Evolutionary conservation across 495 filamentous ascomycete genomes (phyloP).

Genomic region (Usnea hakonensis): DNA sequence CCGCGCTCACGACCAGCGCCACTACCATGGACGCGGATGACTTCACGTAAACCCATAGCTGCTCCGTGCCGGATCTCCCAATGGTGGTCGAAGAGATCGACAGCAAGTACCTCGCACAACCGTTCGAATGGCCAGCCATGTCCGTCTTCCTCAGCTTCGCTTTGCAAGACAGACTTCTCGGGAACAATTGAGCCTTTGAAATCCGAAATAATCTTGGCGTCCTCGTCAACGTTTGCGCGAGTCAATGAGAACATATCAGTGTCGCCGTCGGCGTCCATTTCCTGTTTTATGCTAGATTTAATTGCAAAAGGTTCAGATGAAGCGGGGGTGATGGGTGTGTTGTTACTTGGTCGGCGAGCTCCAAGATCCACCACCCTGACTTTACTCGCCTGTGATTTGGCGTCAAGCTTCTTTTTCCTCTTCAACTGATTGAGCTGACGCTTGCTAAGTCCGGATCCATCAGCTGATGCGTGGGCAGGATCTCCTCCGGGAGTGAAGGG

Average conservation of each 20-base stretch:
- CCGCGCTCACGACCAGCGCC: conserved; percentile 77
- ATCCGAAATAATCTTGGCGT: conserved; percentile 86
- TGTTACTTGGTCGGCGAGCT: conserved; percentile 57
- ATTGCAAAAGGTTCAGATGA: conserved; percentile 61
- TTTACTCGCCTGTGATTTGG: conserved; percentile 79
- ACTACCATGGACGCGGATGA: conserved; percentile 81
- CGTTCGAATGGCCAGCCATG: conserved; percentile 91
- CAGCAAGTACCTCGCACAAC: conserved; percentile 83
- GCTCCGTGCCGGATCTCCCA: conserved; percentile 98
- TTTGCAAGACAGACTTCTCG: conserved; percentile 52
- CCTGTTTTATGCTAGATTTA: conserved; percentile 51
- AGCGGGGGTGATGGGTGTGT: conserved; percentile 54
- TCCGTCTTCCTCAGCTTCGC: conserved; percentile 66
- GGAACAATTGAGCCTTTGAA: conserved; percentile 73
- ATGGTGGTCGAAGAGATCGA: conserved; percentile 86
- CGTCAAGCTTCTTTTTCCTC: conserved; percentile 76
- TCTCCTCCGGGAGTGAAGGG: conserved; percentile 40
- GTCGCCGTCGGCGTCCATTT: conserved; percentile 44
- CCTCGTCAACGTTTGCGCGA: conserved; percentile 68
- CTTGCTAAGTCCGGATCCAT: conserved; percentile 72
- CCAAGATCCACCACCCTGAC: conserved; percentile 84
- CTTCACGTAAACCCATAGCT: conserved; percentile 88
- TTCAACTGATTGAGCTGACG: conserved; percentile 91
- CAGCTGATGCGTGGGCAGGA: conserved; percentile 41
- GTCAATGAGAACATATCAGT: conserved; percentile 84